These are phyloP conservation scores for Cucurbitaria berberidis DNA, from an alignment of 2,329 filamentous ascomycete species.

Conservation along the genomic window DNA sequence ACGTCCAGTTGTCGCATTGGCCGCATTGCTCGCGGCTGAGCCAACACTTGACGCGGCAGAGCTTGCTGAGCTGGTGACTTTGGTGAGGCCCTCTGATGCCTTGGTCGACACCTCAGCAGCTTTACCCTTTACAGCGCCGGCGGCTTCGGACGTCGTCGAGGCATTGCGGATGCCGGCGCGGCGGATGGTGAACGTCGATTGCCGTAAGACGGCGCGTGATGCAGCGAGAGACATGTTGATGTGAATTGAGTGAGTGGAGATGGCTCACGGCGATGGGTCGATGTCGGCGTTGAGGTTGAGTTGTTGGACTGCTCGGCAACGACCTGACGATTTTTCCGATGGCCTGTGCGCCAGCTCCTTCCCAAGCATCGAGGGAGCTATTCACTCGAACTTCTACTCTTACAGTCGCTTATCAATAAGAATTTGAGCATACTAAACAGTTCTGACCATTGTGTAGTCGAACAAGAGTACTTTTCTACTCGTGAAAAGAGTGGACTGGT, in stretches of 20 bases:
- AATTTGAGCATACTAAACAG: background rate
- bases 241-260: conserved; percentile 25
- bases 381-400: background rate
- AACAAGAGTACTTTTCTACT: no score
- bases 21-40: conserved; percentile 55
- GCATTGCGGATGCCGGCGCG: conserved; percentile 56
- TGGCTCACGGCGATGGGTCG: conserved; percentile 19
- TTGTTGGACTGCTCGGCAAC: conserved; percentile 15
- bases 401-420: background rate
- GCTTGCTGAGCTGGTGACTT: conserved; percentile 79
- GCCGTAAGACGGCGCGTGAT: conserved; percentile 55
- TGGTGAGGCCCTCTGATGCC: conserved; percentile 82
- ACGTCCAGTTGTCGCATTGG: conserved; percentile 63
- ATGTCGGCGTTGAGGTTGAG: conserved; percentile 21
- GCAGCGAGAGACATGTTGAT: conserved; percentile 56
- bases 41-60: conserved; percentile 77
- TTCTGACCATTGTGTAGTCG: no score
- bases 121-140: conserved; percentile 55
- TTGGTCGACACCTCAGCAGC: conserved; percentile 70
- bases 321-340: conserved; percentile 29
- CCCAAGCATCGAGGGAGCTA: conserved; percentile 18
- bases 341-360: conserved; percentile 14
- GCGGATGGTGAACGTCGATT: conserved; percentile 51
- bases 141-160: conserved; percentile 56
- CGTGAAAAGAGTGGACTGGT: no score